Evolutionary conservation across 257 asterid species (phyloP), one percentile per base, ranked within the genome.

Genomic region (Jasminum sambac): DNA sequence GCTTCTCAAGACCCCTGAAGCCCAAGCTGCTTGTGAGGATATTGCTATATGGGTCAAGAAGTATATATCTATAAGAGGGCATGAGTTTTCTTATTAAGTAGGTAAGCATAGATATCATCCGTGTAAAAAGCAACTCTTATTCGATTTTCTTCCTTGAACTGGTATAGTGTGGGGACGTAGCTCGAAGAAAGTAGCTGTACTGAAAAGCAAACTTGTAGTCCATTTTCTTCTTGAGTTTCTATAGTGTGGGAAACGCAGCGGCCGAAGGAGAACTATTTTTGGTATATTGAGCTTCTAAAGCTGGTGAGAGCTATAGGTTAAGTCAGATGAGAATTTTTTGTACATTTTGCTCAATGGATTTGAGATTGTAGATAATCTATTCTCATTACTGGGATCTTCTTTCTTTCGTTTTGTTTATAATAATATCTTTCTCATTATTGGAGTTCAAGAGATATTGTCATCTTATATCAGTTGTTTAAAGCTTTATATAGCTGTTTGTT

Each of bases 11-110:
- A 87, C 95, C 1, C 98, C 95, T 1, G 78, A 86, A 76, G 91
- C 98, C 36, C 84, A 76, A 64, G 98, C 94, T 74, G 89, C 95
- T 77, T 72, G 86, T 0, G 98, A 91, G 74, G 96, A 91, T 78
- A 84, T 91, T 17, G 83, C 95, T 8, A 89, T 91, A 58, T 91
- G 96, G 98, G 76, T 89, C 48, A 89, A 87, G 86, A 91, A 91
- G 73, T 84, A 89, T 71, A 91, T 91, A 55, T 91, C 98, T 38
- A 67, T 86, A n/a, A 81, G 96, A 74, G 98, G 89, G 19, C 80
- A 91, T 26, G 98, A 91, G 81, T 81, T 91, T 44, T 91, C 96
- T 58, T 89, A 91, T 70, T 91, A 73, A 76, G 26, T 58, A 21
- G 10, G 40, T 66, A 43, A 25, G 13, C 7, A 13, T 13, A 21